Evolutionary conservation across 2,329 filamentous ascomycete species (phyloP).

Genomic region (Phyllosticta citriasiana): DNA sequence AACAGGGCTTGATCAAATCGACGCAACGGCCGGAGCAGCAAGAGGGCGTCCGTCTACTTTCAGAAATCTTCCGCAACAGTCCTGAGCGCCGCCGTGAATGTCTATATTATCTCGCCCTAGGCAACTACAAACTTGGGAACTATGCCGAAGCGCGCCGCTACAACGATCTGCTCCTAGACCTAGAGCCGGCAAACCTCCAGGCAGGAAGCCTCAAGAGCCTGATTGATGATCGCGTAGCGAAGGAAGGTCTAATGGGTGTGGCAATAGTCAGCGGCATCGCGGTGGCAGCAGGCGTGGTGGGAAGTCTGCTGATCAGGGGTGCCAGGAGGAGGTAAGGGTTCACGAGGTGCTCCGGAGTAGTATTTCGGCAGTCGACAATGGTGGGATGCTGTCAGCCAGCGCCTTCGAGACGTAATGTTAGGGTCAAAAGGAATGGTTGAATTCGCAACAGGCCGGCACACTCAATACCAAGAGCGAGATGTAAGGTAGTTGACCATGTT

Average conservation of each 20-base stretch:
- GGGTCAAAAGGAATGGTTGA: too few relatives aligned
- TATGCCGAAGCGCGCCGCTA: conserved; percentile 91
- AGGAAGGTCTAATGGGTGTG: conserved; percentile 86
- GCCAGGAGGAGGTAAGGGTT: conserved; percentile 46
- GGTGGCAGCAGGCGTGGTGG: conserved; percentile 85
- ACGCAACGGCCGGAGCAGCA: conserved; percentile 76
- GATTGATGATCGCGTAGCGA: conserved; percentile 93
- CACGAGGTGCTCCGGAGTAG: not conserved
- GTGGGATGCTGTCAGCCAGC: not conserved
- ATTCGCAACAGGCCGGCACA: too few relatives aligned
- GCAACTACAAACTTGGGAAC: conserved; percentile 97
- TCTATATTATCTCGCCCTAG: conserved; percentile 93
- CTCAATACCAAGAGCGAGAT: too few relatives aligned
- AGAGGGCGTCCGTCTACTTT: conserved; percentile 83
- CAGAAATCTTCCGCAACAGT: conserved; percentile 90
- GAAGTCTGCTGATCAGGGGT: conserved; percentile 74
- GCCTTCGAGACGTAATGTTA: not conserved
- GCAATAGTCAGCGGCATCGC: conserved; percentile 91
- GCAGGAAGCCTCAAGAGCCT: conserved; percentile 74
- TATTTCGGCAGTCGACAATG: not conserved
- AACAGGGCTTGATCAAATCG: conserved; percentile 89
- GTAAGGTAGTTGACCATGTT: too few relatives aligned
- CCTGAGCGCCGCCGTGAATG: conserved; percentile 93
- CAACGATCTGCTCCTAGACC: conserved; percentile 83
- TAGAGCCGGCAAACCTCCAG: conserved; percentile 86